A percentile compares a stretch with the other conserved stretches of the same genome.
Evolutionary conservation across 2,329 filamentous ascomycete genomes (phyloP).

Genomic region (Trichoderma cornu-damae): DNA sequence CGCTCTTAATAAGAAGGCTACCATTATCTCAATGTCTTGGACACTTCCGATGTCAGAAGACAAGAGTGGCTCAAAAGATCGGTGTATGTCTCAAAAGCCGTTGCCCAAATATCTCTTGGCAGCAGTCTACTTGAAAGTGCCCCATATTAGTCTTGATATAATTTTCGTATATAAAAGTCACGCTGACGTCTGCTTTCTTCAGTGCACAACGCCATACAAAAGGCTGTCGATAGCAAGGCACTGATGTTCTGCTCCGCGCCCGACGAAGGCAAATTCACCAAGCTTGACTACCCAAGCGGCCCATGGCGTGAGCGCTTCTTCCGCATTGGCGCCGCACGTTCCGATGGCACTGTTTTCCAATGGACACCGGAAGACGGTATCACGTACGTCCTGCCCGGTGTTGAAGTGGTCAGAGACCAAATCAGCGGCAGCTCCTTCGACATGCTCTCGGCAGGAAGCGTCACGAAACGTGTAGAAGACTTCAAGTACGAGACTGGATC

Average conservation of each 20-base stretch:
- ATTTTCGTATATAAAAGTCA: too few species aligned
- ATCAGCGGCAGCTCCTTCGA: background rate
- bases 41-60: background rate
- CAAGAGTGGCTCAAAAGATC: background rate
- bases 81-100: background rate
- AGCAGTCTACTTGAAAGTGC: too few species aligned
- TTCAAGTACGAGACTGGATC: slow-evolving; percentile 21
- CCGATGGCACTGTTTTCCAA: too few species aligned
- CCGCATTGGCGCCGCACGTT: background rate
- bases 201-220: background rate
- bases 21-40: background rate
- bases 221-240: background rate
- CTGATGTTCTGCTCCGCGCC: background rate
- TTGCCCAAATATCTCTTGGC: too few species aligned
- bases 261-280: background rate
- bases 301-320: background rate
- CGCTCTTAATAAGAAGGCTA: background rate
- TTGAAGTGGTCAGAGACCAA: too few species aligned
- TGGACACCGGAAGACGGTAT: too few species aligned
- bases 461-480: background rate
- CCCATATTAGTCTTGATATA: too few species aligned
- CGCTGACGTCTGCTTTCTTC: too few species aligned
- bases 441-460: background rate
- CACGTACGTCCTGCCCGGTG: too few species aligned
- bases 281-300: background rate